Evolutionary conservation across 768 basidiomycete genomes (phyloP).

Genomic region (Steccherinum ochraceum): DNA sequence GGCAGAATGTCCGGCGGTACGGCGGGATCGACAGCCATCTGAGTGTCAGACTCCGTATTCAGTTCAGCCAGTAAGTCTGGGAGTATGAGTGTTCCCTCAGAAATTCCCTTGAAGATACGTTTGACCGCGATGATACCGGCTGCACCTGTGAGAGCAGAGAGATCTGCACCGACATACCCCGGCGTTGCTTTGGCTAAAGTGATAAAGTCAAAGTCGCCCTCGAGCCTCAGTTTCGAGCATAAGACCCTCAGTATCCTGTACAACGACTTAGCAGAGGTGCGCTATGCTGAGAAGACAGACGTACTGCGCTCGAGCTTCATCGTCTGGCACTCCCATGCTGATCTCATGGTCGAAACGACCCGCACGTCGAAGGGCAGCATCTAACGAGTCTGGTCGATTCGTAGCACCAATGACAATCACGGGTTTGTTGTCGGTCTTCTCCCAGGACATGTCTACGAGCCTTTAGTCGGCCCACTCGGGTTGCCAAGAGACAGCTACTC

Average conservation of each 20-base stretch:
- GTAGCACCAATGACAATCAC: slow-evolving; percentile 96
- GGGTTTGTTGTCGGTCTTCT: slow-evolving; percentile 87
- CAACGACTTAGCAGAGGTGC: background rate
- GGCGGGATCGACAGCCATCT: slow-evolving; percentile 32
- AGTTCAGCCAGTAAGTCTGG: slow-evolving; percentile 30
- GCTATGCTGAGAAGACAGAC: slow-evolving; percentile 18
- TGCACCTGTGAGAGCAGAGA: slow-evolving; percentile 84
- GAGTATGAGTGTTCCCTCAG: slow-evolving; percentile 56
- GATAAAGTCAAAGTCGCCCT: slow-evolving; percentile 83
- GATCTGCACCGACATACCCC: slow-evolving; percentile 95
- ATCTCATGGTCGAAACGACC: slow-evolving; percentile 98
- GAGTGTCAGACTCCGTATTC: slow-evolving; percentile 17
- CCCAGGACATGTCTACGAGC: slow-evolving; percentile 82
- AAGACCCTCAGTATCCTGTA: slow-evolving; percentile 82
- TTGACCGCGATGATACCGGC: slow-evolving; percentile 97
- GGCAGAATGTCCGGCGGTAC: slow-evolving; percentile 9
- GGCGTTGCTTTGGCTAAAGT: slow-evolving; percentile 89
- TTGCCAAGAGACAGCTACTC: slow-evolving; percentile 16
- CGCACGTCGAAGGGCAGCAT: slow-evolving; percentile 87
- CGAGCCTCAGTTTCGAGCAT: slow-evolving; percentile 75
- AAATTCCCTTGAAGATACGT: slow-evolving; percentile 75
- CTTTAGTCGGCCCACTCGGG: background rate
- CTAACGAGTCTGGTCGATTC: slow-evolving; percentile 91
- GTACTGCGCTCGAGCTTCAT: slow-evolving; percentile 84
- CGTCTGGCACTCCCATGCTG: slow-evolving; percentile 94